phyloP scores from a whole-genome alignment of 2,329 filamentous ascomycete species.

The Fusarium setosum region DNA sequence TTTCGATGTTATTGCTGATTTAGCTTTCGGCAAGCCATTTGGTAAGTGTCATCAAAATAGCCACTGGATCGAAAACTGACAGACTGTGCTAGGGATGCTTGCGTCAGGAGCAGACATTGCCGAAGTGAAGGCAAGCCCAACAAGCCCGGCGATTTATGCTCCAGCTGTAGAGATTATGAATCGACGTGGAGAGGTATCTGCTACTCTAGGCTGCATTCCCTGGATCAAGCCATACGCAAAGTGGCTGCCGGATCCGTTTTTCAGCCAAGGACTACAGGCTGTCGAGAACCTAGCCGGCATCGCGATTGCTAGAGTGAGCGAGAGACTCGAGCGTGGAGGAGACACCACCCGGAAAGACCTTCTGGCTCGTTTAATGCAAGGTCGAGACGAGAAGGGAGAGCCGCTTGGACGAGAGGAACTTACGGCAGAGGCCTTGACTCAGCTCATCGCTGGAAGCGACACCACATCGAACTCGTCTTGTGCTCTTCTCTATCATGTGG shows the following conservation, averaged over 20 bases:
- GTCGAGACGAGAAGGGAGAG: constrained; percentile 82
- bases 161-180: constrained; percentile 92
- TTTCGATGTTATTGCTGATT: constrained; percentile 60
- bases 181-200: constrained; percentile 86
- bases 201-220: constrained; percentile 80
- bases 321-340: constrained; percentile 75
- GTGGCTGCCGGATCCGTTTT: constrained; percentile 86
- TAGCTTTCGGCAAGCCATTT: constrained; percentile 65
- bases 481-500: constrained; percentile 82
- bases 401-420: constrained; percentile 83
- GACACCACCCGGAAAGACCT: constrained; percentile 78
- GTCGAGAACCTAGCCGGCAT: constrained; percentile 88
- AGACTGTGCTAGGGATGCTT: constrained; percentile 68
- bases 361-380: constrained; percentile 85
- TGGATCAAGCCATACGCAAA: constrained; percentile 82
- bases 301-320: constrained; percentile 83
- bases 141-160: constrained; percentile 73
- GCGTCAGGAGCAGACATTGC: constrained; percentile 79
- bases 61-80: rapidly evolving
- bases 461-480: constrained; percentile 86
- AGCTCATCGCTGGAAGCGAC: constrained; percentile 84
- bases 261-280: constrained; percentile 77
- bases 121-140: constrained; percentile 73
- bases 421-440: constrained; percentile 88
- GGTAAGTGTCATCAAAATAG: constrained; percentile 20